Percentiles rank a stretch among this genome's conserved stretches.
phyloP scores from a whole-genome alignment of 306 rosid genomes.

The Senna tora region DNA sequence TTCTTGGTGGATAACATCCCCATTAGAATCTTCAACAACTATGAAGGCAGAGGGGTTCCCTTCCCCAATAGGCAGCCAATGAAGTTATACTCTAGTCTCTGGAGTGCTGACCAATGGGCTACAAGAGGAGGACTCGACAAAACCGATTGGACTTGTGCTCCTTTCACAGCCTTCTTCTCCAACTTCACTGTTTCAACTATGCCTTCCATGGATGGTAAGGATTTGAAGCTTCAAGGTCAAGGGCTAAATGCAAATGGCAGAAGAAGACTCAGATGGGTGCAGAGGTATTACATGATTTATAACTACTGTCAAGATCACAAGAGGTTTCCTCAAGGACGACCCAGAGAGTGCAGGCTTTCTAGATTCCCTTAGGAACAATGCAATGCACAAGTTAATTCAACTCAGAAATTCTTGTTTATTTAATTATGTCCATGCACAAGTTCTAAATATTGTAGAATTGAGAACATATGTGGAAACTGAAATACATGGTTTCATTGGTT shows the following conservation, averaged over 20 bases:
- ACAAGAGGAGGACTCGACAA: conserved; percentile 48
- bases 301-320: conserved; percentile 35
- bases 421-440: too few species aligned
- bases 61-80: conserved; percentile 48
- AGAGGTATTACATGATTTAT: conserved; percentile 39
- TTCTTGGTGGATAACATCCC: conserved; percentile 46
- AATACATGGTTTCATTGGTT: too few species aligned
- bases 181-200: conserved; percentile 42
- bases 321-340: conserved; percentile 38
- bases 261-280: conserved; percentile 36
- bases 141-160: conserved; percentile 47
- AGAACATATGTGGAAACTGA: too few species aligned
- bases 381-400: neutral
- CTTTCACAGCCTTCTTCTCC: conserved; percentile 40
- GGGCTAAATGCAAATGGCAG: conserved; percentile 14
- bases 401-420: too few species aligned
- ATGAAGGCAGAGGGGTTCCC: conserved; percentile 43
- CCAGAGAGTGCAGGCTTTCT: conserved; percentile 42
- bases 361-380: conserved; percentile 4
- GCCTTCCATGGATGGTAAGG: neutral
- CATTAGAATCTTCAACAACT: conserved; percentile 50
- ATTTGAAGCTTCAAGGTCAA: conserved; percentile 16
- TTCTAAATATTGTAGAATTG: too few species aligned
- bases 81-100: conserved; percentile 44
- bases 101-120: conserved; percentile 49